Percentiles rank a stretch among this genome's conserved stretches.
These are phyloP conservation scores for Penicillium sp. DNA, from an alignment of 2,329 filamentous ascomycete species.

Conservation along the genomic window DNA sequence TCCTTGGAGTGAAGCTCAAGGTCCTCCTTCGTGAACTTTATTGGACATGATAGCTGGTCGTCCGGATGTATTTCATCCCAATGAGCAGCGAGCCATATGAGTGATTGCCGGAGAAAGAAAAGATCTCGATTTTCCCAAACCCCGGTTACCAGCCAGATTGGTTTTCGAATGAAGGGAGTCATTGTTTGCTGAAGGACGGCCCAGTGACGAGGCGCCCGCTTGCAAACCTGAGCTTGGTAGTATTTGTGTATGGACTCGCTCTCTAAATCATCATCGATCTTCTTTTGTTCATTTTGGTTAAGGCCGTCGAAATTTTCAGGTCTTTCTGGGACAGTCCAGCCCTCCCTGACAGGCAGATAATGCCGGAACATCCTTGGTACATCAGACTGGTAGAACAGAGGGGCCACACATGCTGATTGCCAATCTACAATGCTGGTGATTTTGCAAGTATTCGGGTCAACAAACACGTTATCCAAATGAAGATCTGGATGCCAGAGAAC, in stretches of 20 bases:
- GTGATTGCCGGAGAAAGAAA: constrained; percentile 29
- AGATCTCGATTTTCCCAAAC: constrained; percentile 31
- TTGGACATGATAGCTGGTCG: constrained; percentile 12
- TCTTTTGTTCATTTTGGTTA: constrained; percentile 22
- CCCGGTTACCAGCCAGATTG: constrained; percentile 28
- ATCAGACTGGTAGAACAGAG: constrained; percentile 28
- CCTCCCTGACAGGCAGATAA: constrained; percentile 24
- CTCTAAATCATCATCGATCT: constrained; percentile 26
- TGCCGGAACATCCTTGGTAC: constrained; percentile 29
- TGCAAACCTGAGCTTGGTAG: constrained; percentile 30
- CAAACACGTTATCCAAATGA: constrained; percentile 32
- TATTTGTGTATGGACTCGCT: constrained; percentile 33
- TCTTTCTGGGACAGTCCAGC: constrained; percentile 26
- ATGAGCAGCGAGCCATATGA: constrained; percentile 21
- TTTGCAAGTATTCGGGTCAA: constrained; percentile 18
- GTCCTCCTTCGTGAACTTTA: constrained; percentile 17
- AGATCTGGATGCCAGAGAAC: constrained; percentile 37
- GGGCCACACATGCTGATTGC: constrained; percentile 26
- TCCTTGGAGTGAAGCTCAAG: constrained; percentile 24
- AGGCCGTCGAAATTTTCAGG: constrained; percentile 27
- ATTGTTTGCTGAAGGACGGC: constrained; percentile 20
- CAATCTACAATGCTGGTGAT: constrained; percentile 24
- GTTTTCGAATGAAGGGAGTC: constrained; percentile 24
- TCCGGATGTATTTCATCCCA: constrained; percentile 21
- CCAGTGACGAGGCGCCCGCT: constrained; percentile 27